These are phyloP conservation scores for Xylaria cubensis DNA, from an alignment of 495 filamentous ascomycete species.

Conservation along the genomic window DNA sequence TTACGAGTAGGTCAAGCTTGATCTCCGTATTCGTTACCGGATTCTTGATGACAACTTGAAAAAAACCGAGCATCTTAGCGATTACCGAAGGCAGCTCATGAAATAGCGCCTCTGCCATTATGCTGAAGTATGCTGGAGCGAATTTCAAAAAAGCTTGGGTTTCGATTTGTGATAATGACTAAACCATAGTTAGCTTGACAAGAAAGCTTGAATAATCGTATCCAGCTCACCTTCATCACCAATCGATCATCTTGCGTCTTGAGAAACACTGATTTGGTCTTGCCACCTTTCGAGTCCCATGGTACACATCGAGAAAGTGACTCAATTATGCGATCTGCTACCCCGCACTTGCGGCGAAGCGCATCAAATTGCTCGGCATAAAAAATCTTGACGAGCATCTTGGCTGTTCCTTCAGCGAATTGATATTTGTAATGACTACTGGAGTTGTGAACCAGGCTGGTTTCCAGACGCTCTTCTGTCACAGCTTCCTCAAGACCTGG, in stretches of 20 bases:
- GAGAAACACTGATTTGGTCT: slow-evolving; percentile 97
- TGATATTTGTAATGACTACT: slow-evolving; percentile 95
- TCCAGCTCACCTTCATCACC: slow-evolving; percentile 68
- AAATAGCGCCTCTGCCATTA: slow-evolving; percentile 95
- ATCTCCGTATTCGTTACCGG: slow-evolving; percentile 90
- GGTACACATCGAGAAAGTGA: slow-evolving; percentile 93
- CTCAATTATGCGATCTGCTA: slow-evolving; percentile 91
- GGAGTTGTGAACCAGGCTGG: slow-evolving; percentile 77
- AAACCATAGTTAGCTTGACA: slow-evolving; percentile 29
- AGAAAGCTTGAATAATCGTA: neutral
- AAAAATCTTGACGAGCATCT: slow-evolving; percentile 97
- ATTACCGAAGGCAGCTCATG: slow-evolving; percentile 96
- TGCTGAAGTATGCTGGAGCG: slow-evolving; percentile 94
- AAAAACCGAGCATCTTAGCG: slow-evolving; percentile 99
- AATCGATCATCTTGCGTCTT: slow-evolving; percentile 96
- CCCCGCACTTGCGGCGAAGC: slow-evolving; percentile 87
- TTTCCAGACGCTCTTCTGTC: slow-evolving; percentile 69
- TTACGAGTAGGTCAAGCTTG: slow-evolving; percentile 91
- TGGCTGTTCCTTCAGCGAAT: slow-evolving; percentile 87
- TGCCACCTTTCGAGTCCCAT: slow-evolving; percentile 98
- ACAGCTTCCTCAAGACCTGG: slow-evolving; percentile 37
- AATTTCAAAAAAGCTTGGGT: slow-evolving; percentile 93
- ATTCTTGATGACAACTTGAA: slow-evolving; percentile 96
- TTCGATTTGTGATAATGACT: slow-evolving; percentile 85
- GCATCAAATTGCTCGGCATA: slow-evolving; percentile 98